Evolutionary conservation across 768 basidiomycete species (phyloP), one percentile per base, ranked within the genome.

Genomic region (Austroboletus eburneus): DNA sequence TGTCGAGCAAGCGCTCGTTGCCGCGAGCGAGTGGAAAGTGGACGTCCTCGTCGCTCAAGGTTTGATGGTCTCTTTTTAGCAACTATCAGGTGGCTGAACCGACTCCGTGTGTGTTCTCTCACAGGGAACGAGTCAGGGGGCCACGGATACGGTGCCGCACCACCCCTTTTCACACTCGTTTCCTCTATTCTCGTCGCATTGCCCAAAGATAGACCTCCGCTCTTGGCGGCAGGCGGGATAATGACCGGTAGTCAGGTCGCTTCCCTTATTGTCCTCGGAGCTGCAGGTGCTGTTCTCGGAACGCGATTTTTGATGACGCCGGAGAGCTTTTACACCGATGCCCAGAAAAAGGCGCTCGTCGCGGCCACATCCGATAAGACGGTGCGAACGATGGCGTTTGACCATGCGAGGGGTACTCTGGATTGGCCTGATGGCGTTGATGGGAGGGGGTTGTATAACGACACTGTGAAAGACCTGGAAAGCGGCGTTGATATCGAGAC

Each of bases 1-100:
- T 32, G 72, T 77, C 8, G 67, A 78, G 47, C 77, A 85, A 46
- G 85, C 83, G 7, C 64, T 74, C 17, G 51, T 71, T 43, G 88
- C 87, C 17, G 60, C 72, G n/a, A 67, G 78, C 23, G 71, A 78
- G n/a, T 87, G 81, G 80, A 77, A 80, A 54, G 79, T 72, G 8
- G 90, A 92, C 61, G 77, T 82, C 30, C 64, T 92, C 45, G 80
- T 92, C 16, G 84, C 79, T 3, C 90, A 92, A 79, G 87, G 90
- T 86, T 54, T 45, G 46, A 35, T 43, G 16, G 35, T 42, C 41
- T 46, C 39, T 40, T 40, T 27, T 46, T 37, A n/a, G 22, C 18
- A 2, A 17, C n/a, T 6, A 27, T 5, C 33, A 23, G 23, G 23
- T 21, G 29, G 21, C 32, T 35, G 14, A 24, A 43, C 27, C 29